Percentiles rank a stretch among this genome's conserved stretches.
Evolutionary conservation across 257 asterid genomes (phyloP).

Genomic region (Solanum lycopersicoides): DNA sequence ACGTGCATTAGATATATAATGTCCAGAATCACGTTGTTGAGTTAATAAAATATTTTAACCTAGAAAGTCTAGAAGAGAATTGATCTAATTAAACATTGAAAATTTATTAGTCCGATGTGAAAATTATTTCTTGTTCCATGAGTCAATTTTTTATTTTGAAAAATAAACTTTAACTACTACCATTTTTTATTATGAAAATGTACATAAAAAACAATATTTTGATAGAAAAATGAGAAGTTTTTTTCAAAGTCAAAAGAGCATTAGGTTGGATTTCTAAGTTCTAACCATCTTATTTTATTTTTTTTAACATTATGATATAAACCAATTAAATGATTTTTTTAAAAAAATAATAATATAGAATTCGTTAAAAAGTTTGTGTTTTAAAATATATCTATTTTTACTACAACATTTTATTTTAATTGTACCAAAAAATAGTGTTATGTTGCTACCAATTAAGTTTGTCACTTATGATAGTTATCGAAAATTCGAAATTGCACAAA

Average conservation of each 20-base stretch:
- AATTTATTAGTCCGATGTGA: too few species aligned
- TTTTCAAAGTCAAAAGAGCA: neutral
- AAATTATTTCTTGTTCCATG: neutral
- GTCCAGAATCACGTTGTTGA: neutral
- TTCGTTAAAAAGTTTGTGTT: too few species aligned
- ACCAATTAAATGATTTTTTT: neutral
- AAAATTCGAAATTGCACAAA: too few species aligned
- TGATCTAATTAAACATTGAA: neutral
- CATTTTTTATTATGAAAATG: neutral
- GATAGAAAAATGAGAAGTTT: neutral
- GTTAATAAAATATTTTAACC: neutral
- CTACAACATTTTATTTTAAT: neutral
- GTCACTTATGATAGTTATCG: neutral
- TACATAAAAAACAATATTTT: too few species aligned
- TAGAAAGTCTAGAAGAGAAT: neutral
- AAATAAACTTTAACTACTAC: neutral
- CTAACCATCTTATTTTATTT: too few species aligned
- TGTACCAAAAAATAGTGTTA: neutral
- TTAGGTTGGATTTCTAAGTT: neutral
- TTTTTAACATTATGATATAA: too few species aligned
- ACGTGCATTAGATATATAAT: neutral
- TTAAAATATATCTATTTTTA: too few species aligned
- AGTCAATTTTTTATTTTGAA: too few species aligned
- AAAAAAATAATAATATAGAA: too few species aligned
- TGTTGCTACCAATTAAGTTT: neutral